Conservation (phyloP, 2,329 filamentous ascomycete species). For the Neonectria hederae region DNA sequence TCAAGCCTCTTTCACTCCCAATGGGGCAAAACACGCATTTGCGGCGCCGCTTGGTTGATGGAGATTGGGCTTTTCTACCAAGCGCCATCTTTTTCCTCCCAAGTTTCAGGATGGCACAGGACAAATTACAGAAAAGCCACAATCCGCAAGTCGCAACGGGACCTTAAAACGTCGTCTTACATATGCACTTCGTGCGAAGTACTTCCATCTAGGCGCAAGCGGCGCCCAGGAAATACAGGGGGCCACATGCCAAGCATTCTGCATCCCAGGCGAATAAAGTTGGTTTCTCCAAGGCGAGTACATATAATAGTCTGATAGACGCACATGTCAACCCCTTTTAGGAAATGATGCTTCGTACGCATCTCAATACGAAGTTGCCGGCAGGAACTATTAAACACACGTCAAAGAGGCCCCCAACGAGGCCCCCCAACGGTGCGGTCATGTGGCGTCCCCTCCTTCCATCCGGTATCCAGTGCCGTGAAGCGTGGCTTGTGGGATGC, state of each 20-base stretch:
- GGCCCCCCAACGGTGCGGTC: background rate
- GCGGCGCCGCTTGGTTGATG: background rate
- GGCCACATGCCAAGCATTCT: slow-evolving; percentile 10
- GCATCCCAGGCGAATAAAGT: slow-evolving; percentile 4
- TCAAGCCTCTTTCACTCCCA: slow-evolving; percentile 16
- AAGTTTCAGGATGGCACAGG: slow-evolving; percentile 20
- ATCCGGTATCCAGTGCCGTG: slow-evolving; percentile 8
- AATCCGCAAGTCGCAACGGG: background rate
- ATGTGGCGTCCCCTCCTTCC: slow-evolving; percentile 13
- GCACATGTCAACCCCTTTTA: slow-evolving; percentile 9
- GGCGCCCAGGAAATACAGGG: slow-evolving; percentile 5
- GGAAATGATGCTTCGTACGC: slow-evolving; percentile 6
- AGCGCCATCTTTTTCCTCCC: background rate
- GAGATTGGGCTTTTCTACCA: background rate
- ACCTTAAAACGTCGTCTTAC: background rate
- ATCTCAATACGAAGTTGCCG: slow-evolving; percentile 15
- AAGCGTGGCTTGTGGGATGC: slow-evolving; percentile 17
- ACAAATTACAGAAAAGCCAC: slow-evolving; percentile 22
- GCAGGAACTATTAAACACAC: background rate
- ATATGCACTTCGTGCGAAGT: no score
- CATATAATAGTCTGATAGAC: background rate
- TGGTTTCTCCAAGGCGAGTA: background rate
- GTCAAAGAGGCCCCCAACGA: background rate
- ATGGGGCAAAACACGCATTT: slow-evolving; percentile 13
- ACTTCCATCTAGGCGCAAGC: background rate